Conservation (phyloP, 2,329 filamentous ascomycete species). For the Stemphylium beticola region DNA sequence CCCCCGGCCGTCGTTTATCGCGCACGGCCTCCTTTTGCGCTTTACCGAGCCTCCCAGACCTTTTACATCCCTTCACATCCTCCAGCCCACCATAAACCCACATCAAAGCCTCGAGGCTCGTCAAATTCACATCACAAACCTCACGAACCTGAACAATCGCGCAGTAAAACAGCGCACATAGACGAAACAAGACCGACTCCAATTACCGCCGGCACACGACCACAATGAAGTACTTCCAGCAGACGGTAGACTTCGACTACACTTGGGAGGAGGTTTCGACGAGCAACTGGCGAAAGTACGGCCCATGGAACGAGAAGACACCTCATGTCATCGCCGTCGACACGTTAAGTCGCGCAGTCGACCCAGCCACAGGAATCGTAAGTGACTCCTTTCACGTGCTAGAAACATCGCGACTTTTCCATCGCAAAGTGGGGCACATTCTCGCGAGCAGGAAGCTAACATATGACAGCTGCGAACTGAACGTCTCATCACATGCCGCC, state of each 20-base stretch:
- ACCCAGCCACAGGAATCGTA: constrained; percentile 70
- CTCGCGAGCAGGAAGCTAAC: constrained; percentile 17
- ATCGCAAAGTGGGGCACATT: neutral
- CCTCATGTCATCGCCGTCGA: constrained; percentile 96
- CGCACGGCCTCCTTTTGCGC: constrained; percentile 24
- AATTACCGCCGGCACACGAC: constrained; percentile 25
- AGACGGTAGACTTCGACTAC: constrained; percentile 89
- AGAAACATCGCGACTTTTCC: constrained; percentile 1
- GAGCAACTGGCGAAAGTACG: constrained; percentile 98
- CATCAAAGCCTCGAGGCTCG: constrained; percentile 12
- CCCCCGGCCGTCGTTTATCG: constrained; percentile 22
- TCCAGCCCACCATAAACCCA: constrained; percentile 12
- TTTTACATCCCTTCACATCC: constrained; percentile 17
- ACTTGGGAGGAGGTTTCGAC: constrained; percentile 98
- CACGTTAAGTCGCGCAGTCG: constrained; percentile 76
- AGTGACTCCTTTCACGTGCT: constrained; percentile 44
- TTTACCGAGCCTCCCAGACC: constrained; percentile 23
- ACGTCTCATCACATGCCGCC: constrained; percentile 68
- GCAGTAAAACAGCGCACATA: constrained; percentile 8
- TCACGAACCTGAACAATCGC: neutral
- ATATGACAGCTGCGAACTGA: constrained; percentile 69
- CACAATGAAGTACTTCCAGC: constrained; percentile 93
- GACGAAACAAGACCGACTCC: neutral
- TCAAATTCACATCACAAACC: neutral
- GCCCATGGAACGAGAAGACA: constrained; percentile 98